Evolutionary conservation across 495 filamentous ascomycete genomes (phyloP).

Genomic region (Jackrogersella minutella): DNA sequence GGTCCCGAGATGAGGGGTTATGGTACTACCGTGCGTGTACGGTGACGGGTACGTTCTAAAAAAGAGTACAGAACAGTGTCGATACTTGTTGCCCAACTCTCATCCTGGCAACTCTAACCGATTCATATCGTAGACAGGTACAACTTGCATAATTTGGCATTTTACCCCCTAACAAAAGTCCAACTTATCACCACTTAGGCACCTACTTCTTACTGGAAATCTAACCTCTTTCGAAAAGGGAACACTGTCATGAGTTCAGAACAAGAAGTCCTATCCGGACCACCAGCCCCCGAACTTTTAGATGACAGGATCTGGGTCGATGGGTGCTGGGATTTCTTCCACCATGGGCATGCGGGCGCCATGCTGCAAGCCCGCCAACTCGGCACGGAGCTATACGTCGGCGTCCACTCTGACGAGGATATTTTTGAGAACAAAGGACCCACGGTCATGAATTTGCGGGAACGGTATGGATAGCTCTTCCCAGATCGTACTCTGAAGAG

Average conservation of each 20-base stretch:
- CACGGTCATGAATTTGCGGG: conserved; percentile 91
- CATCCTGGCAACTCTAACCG: conserved; percentile 5
- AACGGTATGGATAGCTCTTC: conserved; percentile 67
- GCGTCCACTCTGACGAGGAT: conserved; percentile 92
- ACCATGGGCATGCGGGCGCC: conserved; percentile 97
- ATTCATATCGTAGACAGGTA: background rate
- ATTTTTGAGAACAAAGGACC: conserved; percentile 98
- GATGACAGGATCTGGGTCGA: conserved; percentile 94
- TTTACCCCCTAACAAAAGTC: too few relatives aligned
- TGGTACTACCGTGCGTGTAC: background rate
- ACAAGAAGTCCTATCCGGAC: conserved; percentile 39
- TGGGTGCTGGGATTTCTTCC: conserved; percentile 98
- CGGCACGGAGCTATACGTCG: conserved; percentile 86
- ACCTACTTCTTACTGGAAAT: too few relatives aligned
- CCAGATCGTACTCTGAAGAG: conserved; percentile 9
- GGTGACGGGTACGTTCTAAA: background rate
- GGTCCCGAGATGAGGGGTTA: conserved; percentile 29
- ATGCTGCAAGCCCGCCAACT: conserved; percentile 92
- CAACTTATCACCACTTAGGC: too few relatives aligned
- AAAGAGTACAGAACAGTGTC: background rate
- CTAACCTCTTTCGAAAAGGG: too few relatives aligned
- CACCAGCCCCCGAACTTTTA: conserved; percentile 56
- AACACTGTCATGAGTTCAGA: conserved; percentile 42
- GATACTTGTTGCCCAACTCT: background rate
- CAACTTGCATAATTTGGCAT: background rate